Evolutionary conservation across 1,284 basidiomycete genomes (phyloP).

Genomic region (Neolentinus lepideus): DNA sequence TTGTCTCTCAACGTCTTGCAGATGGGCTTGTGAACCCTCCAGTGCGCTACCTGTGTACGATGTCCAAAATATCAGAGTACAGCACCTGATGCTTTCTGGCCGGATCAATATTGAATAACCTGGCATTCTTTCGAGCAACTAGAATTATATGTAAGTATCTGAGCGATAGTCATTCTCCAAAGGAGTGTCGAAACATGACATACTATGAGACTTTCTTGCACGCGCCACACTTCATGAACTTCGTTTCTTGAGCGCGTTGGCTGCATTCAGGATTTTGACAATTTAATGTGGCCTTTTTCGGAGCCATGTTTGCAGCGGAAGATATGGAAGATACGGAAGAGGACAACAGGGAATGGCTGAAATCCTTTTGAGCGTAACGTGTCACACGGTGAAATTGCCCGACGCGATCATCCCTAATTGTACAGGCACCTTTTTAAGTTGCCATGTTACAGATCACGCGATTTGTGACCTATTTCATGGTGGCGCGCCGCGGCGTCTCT

Average conservation of each 20-base stretch:
- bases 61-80: background rate
- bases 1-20: background rate
- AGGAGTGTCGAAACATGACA: background rate
- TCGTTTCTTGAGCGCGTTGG: too few relatives aligned
- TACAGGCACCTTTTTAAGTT: too few relatives aligned
- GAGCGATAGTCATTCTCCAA: background rate
- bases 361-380: too few relatives aligned
- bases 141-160: background rate
- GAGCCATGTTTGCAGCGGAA: too few relatives aligned
- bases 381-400: too few relatives aligned
- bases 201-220: conserved; percentile 2
- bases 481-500: too few relatives aligned
- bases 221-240: conserved; percentile 1
- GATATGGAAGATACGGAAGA: too few relatives aligned
- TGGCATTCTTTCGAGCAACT: background rate
- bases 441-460: too few relatives aligned
- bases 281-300: too few relatives aligned
- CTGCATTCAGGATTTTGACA: background rate
- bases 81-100: background rate
- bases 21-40: background rate
- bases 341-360: too few relatives aligned
- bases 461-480: too few relatives aligned
- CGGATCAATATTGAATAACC: background rate
- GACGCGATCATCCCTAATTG: too few relatives aligned
- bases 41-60: background rate